Evolutionary conservation across 345 rosid genomes (phyloP).

Genomic region (Toxicodendron radicans): DNA sequence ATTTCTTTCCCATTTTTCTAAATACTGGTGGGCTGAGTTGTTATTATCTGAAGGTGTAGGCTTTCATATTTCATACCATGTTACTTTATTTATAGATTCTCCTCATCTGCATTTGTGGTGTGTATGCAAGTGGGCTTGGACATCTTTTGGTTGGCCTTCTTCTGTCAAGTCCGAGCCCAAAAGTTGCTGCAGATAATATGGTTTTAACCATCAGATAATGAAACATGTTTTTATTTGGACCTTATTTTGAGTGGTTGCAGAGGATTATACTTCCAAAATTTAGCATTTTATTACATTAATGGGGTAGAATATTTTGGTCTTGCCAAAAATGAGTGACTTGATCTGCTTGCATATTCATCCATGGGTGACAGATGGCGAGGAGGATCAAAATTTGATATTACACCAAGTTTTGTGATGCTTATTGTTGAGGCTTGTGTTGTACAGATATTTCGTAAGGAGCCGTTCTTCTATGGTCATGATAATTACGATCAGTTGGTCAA

Average conservation of each 20-base stretch:
- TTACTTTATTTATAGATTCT: constrained; percentile 11
- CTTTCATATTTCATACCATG: constrained; percentile 7
- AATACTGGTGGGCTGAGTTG: not conserved
- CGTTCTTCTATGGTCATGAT: constrained; percentile 98
- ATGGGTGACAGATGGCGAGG: constrained; percentile 26
- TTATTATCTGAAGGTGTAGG: not conserved
- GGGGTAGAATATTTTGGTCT: constrained; percentile 17
- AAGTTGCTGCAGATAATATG: constrained; percentile 1
- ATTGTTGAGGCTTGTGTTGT: constrained; percentile 33
- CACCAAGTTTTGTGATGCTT: constrained; percentile 28
- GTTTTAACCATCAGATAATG: constrained; percentile 7
- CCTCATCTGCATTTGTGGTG: constrained; percentile 21
- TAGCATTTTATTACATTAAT: constrained; percentile 7
- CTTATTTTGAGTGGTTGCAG: not conserved
- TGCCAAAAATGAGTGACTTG: constrained; percentile 22
- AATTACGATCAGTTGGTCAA: constrained; percentile 96
- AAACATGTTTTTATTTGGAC: not conserved
- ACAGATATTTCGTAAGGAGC: constrained; percentile 98
- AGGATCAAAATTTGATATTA: constrained; percentile 27
- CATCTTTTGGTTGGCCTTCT: not conserved
- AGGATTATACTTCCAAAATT: not conserved
- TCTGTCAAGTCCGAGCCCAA: not conserved
- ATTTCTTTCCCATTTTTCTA: constrained; percentile 8
- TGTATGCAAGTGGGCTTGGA: constrained; percentile 24
- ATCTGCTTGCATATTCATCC: constrained; percentile 35